phyloP scores from a whole-genome alignment of 805 yeast species.

The Blastobotrys parvus region DNA sequence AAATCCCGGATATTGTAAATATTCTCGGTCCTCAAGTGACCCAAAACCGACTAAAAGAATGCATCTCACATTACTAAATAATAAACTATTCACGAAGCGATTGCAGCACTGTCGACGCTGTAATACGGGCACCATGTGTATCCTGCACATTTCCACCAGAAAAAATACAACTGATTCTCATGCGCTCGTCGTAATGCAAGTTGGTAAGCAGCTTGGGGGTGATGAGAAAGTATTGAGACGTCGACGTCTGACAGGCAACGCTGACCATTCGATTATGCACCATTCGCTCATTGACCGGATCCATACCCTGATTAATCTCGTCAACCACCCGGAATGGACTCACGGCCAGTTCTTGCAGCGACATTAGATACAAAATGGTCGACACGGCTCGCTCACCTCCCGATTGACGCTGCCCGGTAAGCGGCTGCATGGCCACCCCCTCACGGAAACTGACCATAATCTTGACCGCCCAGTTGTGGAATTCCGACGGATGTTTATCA shows the following conservation, averaged over 20 bases:
- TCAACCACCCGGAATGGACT: conserved; percentile 95
- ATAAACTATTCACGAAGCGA: not conserved
- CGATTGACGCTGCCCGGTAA: conserved; percentile 85
- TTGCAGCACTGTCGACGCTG: not conserved
- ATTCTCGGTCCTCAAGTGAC: conserved; percentile 34
- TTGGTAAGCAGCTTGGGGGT: conserved; percentile 86
- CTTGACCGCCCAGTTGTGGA: conserved; percentile 71
- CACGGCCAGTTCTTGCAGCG: conserved; percentile 77
- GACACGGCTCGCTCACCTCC: conserved; percentile 98
- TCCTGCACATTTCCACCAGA: conserved; percentile 32
- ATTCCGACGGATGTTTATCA: conserved; percentile 40
- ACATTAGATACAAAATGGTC: conserved; percentile 81
- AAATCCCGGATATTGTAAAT: conserved; percentile 48
- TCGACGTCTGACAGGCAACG: conserved; percentile 57
- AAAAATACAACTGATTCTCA: conserved; percentile 81
- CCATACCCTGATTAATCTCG: conserved; percentile 99
- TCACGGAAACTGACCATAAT: conserved; percentile 83
- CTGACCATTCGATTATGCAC: conserved; percentile 82
- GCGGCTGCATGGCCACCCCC: conserved; percentile 53
- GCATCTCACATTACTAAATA: no score
- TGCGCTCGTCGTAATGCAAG: conserved; percentile 63
- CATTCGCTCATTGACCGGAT: conserved; percentile 78
- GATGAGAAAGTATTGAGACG: conserved; percentile 81
- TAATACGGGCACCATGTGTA: not conserved
- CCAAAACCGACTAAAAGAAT: not conserved